Evolutionary conservation across 495 filamentous ascomycete genomes (phyloP).

Genomic region (Tuber borchii): DNA sequence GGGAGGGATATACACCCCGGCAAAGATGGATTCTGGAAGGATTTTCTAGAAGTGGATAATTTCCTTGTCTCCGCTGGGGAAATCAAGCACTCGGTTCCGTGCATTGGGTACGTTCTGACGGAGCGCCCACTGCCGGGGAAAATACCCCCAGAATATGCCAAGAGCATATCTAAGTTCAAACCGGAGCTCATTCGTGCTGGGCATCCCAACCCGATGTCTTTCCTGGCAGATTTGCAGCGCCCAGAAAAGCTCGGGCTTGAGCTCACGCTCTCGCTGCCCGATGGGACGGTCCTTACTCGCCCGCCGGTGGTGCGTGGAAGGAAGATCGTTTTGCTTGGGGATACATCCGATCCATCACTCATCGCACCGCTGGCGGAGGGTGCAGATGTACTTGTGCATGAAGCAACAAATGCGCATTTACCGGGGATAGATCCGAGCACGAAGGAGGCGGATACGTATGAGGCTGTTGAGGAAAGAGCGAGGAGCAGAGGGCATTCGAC

Average conservation of each 20-base stretch:
- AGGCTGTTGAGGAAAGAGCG: conserved; percentile 14
- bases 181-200: conserved; percentile 12
- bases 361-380: conserved; percentile 24
- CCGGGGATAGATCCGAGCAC: conserved; percentile 27
- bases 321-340: conserved; percentile 31
- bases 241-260: conserved; percentile 17
- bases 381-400: conserved; percentile 32
- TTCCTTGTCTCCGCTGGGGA: conserved; percentile 26
- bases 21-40: conserved; percentile 19
- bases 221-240: conserved; percentile 22
- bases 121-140: conserved; percentile 26
- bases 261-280: conserved; percentile 22
- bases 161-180: conserved; percentile 17
- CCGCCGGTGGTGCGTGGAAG: conserved; percentile 19
- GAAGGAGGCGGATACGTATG: conserved; percentile 28
- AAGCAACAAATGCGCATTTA: conserved; percentile 35
- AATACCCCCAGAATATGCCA: conserved; percentile 25
- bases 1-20: conserved; percentile 21
- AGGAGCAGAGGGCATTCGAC: conserved; percentile 34
- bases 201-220: conserved; percentile 25
- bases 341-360: conserved; percentile 31
- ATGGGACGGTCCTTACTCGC: conserved; percentile 22
- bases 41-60: conserved; percentile 7
- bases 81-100: conserved; percentile 31
- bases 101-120: conserved; percentile 28